Base-by-base conservation (phyloP, 169 alveolate genomes). In the Plasmodium malariae region DNA sequence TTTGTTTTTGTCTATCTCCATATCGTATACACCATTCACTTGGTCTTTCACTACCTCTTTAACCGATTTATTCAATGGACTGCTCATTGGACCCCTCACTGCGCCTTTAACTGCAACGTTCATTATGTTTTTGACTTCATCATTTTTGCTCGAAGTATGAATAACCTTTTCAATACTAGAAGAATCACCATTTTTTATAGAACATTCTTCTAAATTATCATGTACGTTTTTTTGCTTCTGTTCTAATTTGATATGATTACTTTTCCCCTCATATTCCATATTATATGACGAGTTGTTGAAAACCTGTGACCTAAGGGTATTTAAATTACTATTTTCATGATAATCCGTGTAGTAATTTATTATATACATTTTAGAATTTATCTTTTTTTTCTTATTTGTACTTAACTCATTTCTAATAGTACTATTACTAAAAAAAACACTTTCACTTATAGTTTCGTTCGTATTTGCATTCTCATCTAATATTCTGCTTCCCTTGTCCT, bases 341-440 rank as follows among this genome's bases (percentile, higher is more conserved):
- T 74, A 74, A 24, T 74, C 74, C 7, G 45, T 57, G 34, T 74
- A 74, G 30, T 74, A 74, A 57, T 74, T 57, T 26, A n/a, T n/a
- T n/a, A 74, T 28, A 21, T 55, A 48, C 37, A 60, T 19, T 12
- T 11, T 26, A 2, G 14, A 43, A n/a, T 30, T 48, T 63, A 17
- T 51, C 9, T 60, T 30, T 32, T 48, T 34, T 26, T 78, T 55
- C 74, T 14, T 45, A 45, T 45, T 40, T 4, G 34, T 0, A 55
- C 12, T 17, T 49, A 9, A 17, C 19, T 14, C 62, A 74, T 74
- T 74, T 36, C 57, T 24, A 12, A n/a, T 37, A 74, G 30, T 37
- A 32, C 1, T n/a, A 19, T 3, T n/a, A 32, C 19, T 30, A 55
- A n/a, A n/a, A n/a, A 0, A 2, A 59, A 14, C 19, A 59, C 14